These are phyloP conservation scores for Citrus unshiu DNA, from an alignment of 345 rosid genomes.

Conservation along the genomic window DNA sequence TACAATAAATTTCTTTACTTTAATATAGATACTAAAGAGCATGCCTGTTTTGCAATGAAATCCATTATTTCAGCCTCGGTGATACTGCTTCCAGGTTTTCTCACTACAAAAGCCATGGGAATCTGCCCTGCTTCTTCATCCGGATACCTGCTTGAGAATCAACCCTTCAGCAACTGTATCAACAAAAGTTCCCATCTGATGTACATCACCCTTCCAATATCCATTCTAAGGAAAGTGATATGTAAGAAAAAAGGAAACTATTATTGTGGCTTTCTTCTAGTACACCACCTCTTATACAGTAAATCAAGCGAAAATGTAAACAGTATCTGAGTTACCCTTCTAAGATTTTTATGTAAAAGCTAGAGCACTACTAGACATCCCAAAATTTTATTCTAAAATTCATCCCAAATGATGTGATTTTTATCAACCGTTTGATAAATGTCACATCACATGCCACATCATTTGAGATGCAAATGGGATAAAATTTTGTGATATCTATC, in stretches of 20 bases:
- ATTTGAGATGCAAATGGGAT: too few relatives aligned
- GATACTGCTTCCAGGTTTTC: slow-evolving; percentile 61
- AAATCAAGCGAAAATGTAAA: not conserved
- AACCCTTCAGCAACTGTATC: not conserved
- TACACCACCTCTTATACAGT: not conserved
- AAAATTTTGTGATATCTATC: too few relatives aligned
- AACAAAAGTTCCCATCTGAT: not conserved
- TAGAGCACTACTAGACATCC: not conserved
- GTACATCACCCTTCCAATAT: not conserved
- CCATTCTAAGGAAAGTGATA: not conserved
- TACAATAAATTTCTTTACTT: not conserved
- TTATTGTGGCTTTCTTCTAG: too few relatives aligned
- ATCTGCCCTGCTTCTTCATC: slow-evolving; percentile 95
- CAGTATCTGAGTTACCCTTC: too few relatives aligned
- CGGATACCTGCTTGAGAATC: slow-evolving; percentile 54
- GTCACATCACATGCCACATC: too few relatives aligned
- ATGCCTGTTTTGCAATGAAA: slow-evolving; percentile 71
- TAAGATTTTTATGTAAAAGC: too few relatives aligned
- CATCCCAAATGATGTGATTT: too few relatives aligned
- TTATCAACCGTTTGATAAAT: too few relatives aligned
- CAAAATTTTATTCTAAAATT: too few relatives aligned
- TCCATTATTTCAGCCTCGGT: slow-evolving; percentile 65
- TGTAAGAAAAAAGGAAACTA: not conserved
- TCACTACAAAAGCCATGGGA: slow-evolving; percentile 96
- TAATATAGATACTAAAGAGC: not conserved